phyloP scores from a whole-genome alignment of 129 eudicot species.

The Saposhnikovia divaricata region DNA sequence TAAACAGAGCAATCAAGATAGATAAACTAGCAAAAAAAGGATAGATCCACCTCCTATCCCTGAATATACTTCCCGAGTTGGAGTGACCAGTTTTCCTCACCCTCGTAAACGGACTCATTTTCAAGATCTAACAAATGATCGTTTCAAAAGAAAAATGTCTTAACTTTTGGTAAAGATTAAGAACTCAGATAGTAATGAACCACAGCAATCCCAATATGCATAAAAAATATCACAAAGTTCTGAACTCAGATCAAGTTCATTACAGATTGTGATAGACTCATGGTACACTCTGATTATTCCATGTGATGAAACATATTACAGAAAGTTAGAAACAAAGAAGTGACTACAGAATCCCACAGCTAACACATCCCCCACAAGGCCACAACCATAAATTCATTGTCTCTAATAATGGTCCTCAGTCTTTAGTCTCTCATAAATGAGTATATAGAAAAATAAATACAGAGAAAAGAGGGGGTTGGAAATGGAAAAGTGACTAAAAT shows the following conservation, averaged over 20 bases:
- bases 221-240: no score
- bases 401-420: background rate
- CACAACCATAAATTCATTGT: background rate
- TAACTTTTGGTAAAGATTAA: background rate
- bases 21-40: constrained; percentile 55
- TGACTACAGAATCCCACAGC: background rate
- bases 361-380: background rate
- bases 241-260: no score
- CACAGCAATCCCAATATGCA: background rate
- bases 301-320: no score
- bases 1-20: constrained; percentile 36
- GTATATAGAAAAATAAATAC: background rate
- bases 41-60: constrained; percentile 55
- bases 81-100: constrained; percentile 37
- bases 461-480: background rate
- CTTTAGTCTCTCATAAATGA: background rate
- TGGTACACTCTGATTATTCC: no score
- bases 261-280: no score
- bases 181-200: background rate
- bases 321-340: background rate
- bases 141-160: constrained; percentile 1
- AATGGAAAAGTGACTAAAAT: constrained; percentile 1
- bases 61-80: constrained; percentile 32
- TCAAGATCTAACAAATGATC: background rate
- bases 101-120: constrained; percentile 15